These are phyloP conservation scores for Fonsecaea pedrosoi DNA, from an alignment of 2,329 filamentous ascomycete species.

Conservation along the genomic window DNA sequence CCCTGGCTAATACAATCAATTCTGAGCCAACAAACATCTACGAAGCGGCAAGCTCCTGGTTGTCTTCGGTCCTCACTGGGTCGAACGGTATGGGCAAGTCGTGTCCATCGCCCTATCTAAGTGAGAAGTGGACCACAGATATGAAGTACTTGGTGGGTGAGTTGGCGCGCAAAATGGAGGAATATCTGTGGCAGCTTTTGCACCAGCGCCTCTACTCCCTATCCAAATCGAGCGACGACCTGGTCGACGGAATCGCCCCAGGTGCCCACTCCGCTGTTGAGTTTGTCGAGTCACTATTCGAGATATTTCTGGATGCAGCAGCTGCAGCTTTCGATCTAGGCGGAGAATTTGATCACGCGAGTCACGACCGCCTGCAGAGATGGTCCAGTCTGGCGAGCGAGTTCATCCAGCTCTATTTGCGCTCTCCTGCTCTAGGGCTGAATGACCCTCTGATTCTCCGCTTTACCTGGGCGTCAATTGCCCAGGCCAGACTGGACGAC, in stretches of 20 bases:
- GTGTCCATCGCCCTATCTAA: conserved; percentile 57
- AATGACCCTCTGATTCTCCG: conserved; percentile 60
- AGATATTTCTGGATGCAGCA: conserved; percentile 71
- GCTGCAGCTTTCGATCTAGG: conserved; percentile 67
- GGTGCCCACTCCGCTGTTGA: conserved; percentile 30
- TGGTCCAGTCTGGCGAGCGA: conserved; percentile 67
- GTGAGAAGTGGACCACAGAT: conserved; percentile 61
- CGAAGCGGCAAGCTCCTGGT: conserved; percentile 62
- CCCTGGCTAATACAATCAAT: conserved; percentile 57
- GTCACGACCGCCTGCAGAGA: conserved; percentile 64
- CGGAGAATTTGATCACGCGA: conserved; percentile 61
- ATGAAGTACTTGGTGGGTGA: conserved; percentile 63
- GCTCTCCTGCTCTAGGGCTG: conserved; percentile 40
- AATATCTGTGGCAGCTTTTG: conserved; percentile 56
- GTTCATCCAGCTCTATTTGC: conserved; percentile 54
- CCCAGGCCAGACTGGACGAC: conserved; percentile 64
- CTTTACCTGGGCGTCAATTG: conserved; percentile 71
- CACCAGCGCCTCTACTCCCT: conserved; percentile 42
- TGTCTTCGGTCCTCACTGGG: conserved; percentile 55
- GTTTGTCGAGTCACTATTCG: conserved; percentile 64
- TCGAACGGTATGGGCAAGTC: neutral
- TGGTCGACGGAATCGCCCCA: neutral
- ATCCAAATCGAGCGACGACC: neutral
- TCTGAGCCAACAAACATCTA: conserved; percentile 54
- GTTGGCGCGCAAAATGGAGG: conserved; percentile 61